A percentile compares a stretch with the other conserved stretches of the same genome.
Conservation (phyloP, 2,329 filamentous ascomycete genomes). For the Alternaria solani region DNA sequence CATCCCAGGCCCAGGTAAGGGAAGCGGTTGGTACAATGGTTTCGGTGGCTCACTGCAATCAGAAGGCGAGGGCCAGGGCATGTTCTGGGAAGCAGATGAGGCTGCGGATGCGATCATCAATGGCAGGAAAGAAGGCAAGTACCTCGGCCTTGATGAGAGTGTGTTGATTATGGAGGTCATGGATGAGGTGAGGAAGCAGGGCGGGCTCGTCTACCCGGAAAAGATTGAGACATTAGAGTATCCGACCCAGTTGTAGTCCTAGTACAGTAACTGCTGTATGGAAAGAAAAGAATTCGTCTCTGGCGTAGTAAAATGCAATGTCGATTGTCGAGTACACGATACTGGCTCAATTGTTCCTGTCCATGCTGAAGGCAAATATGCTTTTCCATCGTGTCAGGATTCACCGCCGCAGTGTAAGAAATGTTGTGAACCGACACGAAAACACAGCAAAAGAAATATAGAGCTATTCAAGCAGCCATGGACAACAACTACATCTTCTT, state of each 20-base stretch:
- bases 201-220: conserved; percentile 68
- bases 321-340: neutral
- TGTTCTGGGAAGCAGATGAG: conserved; percentile 91
- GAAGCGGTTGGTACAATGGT: conserved; percentile 58
- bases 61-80: conserved; percentile 74
- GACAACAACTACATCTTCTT: too few species aligned
- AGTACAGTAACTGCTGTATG: neutral
- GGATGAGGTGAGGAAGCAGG: conserved; percentile 72
- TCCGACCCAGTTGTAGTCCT: conserved; percentile 38
- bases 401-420: neutral
- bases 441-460: neutral
- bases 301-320: neutral
- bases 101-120: conserved; percentile 77
- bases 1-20: conserved; percentile 57
- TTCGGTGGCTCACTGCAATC: conserved; percentile 55
- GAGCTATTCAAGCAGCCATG: neutral
- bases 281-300: neutral
- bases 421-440: neutral
- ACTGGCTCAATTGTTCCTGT: too few species aligned
- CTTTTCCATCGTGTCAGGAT: neutral
- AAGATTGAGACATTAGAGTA: conserved; percentile 66
- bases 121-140: conserved; percentile 76
- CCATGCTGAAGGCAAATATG: neutral
- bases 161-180: conserved; percentile 84
- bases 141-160: conserved; percentile 73